Conservation (phyloP, 1,139 yeast genomes). For the Taphrina confusa region DNA sequence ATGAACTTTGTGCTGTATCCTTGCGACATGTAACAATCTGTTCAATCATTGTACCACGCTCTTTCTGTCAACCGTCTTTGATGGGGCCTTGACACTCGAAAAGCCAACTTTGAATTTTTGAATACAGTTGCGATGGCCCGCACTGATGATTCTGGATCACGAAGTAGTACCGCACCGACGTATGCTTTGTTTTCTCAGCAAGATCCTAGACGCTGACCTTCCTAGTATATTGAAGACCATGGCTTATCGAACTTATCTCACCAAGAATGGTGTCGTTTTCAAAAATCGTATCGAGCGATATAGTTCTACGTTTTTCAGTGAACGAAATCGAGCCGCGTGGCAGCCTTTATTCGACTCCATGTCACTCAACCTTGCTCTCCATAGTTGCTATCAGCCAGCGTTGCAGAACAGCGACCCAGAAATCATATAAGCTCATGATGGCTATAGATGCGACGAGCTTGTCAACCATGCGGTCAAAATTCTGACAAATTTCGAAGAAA, state of each 20-base stretch:
- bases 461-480: too few relatives aligned
- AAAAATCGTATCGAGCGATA: neutral
- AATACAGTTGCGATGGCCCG: neutral
- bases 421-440: neutral
- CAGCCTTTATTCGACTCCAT: neutral
- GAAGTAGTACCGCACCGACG: neutral
- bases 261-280: neutral
- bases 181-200: neutral
- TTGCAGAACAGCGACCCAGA: neutral
- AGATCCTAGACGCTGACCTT: neutral
- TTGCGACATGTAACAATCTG: neutral
- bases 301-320: neutral
- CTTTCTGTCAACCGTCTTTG: neutral
- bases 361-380: neutral
- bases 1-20: neutral
- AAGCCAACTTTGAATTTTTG: neutral
- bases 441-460: too few relatives aligned
- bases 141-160: neutral
- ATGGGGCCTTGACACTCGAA: neutral
- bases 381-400: neutral
- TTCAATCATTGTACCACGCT: neutral
- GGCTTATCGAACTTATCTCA: neutral
- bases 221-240: neutral
- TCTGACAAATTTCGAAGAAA: too few relatives aligned
- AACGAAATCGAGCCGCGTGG: constrained; percentile 7